Conservation (phyloP, 768 basidiomycete species). For the Serendipita vermifera region DNA sequence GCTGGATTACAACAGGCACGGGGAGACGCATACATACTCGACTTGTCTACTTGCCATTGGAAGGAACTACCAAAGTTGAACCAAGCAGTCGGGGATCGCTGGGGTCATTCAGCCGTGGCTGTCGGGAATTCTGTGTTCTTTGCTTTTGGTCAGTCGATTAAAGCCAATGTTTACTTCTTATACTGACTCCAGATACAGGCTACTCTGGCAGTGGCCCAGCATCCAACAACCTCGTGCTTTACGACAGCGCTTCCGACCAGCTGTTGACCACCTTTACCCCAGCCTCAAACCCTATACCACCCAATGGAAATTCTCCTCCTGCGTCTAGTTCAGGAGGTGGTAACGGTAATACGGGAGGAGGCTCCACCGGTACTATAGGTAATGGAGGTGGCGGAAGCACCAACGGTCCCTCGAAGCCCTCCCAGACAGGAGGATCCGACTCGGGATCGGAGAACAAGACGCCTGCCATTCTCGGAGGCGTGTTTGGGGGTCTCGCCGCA, state of each 20-base stretch:
- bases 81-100: constrained; percentile 43
- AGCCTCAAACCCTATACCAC: constrained; percentile 19
- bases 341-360: constrained; percentile 17
- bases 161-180: not conserved
- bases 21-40: constrained; percentile 65
- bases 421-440: constrained; percentile 10
- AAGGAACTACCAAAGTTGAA: constrained; percentile 35
- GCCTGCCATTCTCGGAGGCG: constrained; percentile 48
- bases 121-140: constrained; percentile 54
- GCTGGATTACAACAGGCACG: constrained; percentile 33
- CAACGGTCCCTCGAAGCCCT: not conserved
- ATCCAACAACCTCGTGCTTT: constrained; percentile 43
- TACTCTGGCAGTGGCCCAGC: constrained; percentile 41
- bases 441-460: constrained; percentile 22
- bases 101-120: constrained; percentile 61
- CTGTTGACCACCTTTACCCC: constrained; percentile 19
- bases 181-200: constrained; percentile 24
- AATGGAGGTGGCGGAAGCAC: not conserved
- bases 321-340: constrained; percentile 17
- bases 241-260: constrained; percentile 26
- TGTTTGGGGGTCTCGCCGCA: constrained; percentile 47
- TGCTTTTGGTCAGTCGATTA: constrained; percentile 49
- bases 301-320: constrained; percentile 24
- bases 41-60: constrained; percentile 54
- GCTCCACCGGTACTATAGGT: not conserved